A percentile compares a stretch with the other conserved stretches of the same genome.
Evolutionary conservation across 169 alveolate genomes (phyloP).

Genomic region (Perkinsus chesapeaki): DNA sequence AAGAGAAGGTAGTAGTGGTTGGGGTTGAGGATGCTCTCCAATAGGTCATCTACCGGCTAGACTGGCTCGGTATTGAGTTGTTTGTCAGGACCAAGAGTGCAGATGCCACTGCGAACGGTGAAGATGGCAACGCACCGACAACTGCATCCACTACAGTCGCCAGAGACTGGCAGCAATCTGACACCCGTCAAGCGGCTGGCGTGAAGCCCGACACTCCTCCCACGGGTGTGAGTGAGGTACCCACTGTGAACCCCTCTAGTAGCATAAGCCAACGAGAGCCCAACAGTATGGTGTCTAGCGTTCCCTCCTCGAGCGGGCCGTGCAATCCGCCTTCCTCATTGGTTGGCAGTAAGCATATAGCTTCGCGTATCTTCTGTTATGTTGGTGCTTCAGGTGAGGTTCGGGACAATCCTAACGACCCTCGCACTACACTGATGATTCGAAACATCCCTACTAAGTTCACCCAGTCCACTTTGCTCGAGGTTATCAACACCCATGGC

Average conservation of each 20-base stretch:
- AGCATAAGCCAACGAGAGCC: background rate
- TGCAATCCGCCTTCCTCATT: background rate
- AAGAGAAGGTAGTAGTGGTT: background rate
- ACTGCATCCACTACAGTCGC: background rate
- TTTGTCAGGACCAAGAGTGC: background rate
- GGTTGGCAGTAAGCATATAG: background rate
- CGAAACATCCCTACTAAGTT: constrained; percentile 57
- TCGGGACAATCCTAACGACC: background rate
- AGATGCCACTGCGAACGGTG: background rate
- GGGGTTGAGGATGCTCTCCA: background rate
- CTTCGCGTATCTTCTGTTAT: background rate
- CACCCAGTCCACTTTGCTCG: constrained; percentile 37
- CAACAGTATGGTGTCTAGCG: background rate
- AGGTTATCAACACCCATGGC: constrained; percentile 28
- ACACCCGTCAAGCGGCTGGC: background rate
- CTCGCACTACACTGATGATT: constrained; percentile 37
- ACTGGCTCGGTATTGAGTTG: background rate
- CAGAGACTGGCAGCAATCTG: background rate
- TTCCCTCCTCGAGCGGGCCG: background rate
- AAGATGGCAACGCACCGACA: background rate
- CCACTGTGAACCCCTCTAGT: background rate
- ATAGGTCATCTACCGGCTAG: background rate
- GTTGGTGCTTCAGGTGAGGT: background rate
- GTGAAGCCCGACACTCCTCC: background rate
- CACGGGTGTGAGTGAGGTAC: background rate